Conservation (phyloP, 225 moss, liverwort and hornwort species). For the Sphagnum tenellum region DNA sequence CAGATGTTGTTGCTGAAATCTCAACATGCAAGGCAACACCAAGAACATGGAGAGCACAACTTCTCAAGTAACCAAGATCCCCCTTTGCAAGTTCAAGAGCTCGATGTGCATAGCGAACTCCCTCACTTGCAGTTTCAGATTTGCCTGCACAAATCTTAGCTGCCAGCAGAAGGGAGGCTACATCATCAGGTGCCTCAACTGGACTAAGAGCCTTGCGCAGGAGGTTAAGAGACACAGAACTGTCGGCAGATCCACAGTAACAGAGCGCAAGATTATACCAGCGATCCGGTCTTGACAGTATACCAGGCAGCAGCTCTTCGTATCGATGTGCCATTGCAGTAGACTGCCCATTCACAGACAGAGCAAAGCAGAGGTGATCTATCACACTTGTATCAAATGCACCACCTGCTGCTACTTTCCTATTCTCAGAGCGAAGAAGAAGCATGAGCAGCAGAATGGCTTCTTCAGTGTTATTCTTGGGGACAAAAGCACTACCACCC, state of each 20-base stretch:
- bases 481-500: slow-evolving; percentile 59
- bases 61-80: slow-evolving; percentile 26
- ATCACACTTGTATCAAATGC: slow-evolving; percentile 52
- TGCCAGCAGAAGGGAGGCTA: slow-evolving; percentile 58
- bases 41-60: slow-evolving; percentile 61
- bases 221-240: slow-evolving; percentile 49
- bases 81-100: slow-evolving; percentile 37
- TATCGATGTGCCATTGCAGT: slow-evolving; percentile 65
- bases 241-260: slow-evolving; percentile 40
- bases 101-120: slow-evolving; percentile 55
- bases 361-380: slow-evolving; percentile 81
- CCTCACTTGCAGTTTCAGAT: slow-evolving; percentile 37
- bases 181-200: slow-evolving; percentile 58
- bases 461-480: slow-evolving; percentile 63
- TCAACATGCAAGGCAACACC: slow-evolving; percentile 51
- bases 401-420: slow-evolving; percentile 11
- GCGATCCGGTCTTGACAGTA: slow-evolving; percentile 48
- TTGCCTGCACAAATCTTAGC: slow-evolving; percentile 60
- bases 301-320: slow-evolving; percentile 75
- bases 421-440: slow-evolving; percentile 42
- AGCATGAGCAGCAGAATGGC: slow-evolving; percentile 62
- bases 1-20: slow-evolving; percentile 34
- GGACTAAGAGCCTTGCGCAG: slow-evolving; percentile 58
- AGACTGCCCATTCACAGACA: slow-evolving; percentile 44
- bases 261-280: slow-evolving; percentile 91